Percentiles rank a stretch among this genome's conserved stretches.
These are phyloP conservation scores for Phytomonas francai DNA, from an alignment of 208 protist species.

Conservation along the genomic window DNA sequence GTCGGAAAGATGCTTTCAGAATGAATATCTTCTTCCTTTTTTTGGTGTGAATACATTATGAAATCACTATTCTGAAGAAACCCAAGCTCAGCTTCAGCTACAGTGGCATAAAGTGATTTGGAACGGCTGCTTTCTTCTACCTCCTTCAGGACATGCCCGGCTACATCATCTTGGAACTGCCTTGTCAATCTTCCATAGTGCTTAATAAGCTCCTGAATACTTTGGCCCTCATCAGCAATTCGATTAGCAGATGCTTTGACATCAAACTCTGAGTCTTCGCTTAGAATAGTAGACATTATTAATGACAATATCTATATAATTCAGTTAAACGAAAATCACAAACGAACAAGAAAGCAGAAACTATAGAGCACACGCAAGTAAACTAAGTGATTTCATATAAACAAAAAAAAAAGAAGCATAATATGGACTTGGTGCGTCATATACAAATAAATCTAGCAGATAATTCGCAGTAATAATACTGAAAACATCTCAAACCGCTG, in stretches of 20 bases:
- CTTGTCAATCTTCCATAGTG: background rate
- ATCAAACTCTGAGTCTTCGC: background rate
- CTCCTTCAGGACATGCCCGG: background rate
- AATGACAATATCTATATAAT: background rate
- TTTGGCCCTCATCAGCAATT: background rate
- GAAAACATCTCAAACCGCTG: background rate
- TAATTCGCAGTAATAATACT: background rate
- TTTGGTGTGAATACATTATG: background rate
- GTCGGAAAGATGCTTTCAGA: background rate
- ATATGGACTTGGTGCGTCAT: background rate
- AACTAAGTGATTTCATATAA: background rate
- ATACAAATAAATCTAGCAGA: background rate
- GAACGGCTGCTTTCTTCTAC: background rate
- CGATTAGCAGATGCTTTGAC: background rate
- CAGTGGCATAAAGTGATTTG: background rate
- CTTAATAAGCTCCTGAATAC: background rate
- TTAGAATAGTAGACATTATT: background rate
- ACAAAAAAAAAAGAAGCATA: background rate
- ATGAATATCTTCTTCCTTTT: background rate
- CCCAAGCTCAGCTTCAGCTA: background rate
- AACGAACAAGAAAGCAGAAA: too few species aligned
- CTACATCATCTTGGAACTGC: background rate
- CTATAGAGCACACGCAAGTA: background rate
- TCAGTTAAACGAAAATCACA: background rate
- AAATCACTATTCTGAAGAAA: background rate